These are phyloP conservation scores for Fusarium poae DNA, from an alignment of 2,329 filamentous ascomycete species.

Conservation along the genomic window DNA sequence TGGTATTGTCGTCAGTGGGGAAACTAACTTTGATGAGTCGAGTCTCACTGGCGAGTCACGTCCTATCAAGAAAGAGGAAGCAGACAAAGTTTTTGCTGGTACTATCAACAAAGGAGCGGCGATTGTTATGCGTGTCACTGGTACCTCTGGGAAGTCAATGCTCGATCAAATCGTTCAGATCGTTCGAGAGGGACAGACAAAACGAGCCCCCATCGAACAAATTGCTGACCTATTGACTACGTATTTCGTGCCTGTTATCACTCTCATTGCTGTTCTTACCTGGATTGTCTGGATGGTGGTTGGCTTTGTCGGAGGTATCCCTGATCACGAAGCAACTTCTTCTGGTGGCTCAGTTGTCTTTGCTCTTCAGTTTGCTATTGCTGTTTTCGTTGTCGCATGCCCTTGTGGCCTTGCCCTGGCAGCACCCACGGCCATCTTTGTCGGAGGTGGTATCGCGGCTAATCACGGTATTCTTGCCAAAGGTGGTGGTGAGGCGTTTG, in stretches of 20 bases:
- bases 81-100: slow-evolving; percentile 77
- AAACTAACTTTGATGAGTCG: slow-evolving; percentile 85
- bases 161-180: slow-evolving; percentile 83
- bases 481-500: slow-evolving; percentile 87
- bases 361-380: slow-evolving; percentile 84
- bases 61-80: slow-evolving; percentile 71
- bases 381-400: slow-evolving; percentile 88
- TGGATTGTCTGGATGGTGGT: slow-evolving; percentile 79
- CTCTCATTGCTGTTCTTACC: slow-evolving; percentile 75
- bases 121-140: slow-evolving; percentile 73
- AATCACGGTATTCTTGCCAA: slow-evolving; percentile 85
- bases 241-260: slow-evolving; percentile 82
- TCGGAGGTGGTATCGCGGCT: slow-evolving; percentile 83
- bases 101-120: slow-evolving; percentile 79
- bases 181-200: slow-evolving; percentile 82
- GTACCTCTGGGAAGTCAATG: slow-evolving; percentile 77
- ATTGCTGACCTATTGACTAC: slow-evolving; percentile 79
- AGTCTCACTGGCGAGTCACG: slow-evolving; percentile 86
- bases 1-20: slow-evolving; percentile 73
- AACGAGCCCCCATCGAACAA: slow-evolving; percentile 80
- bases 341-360: slow-evolving; percentile 78
- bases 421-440: slow-evolving; percentile 88
- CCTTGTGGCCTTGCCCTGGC: slow-evolving; percentile 87
- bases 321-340: slow-evolving; percentile 67
- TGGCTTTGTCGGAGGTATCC: slow-evolving; percentile 69